These are phyloP conservation scores for Bipolaris sorokiniana DNA, from an alignment of 2,329 filamentous ascomycete genomes.

Conservation along the genomic window DNA sequence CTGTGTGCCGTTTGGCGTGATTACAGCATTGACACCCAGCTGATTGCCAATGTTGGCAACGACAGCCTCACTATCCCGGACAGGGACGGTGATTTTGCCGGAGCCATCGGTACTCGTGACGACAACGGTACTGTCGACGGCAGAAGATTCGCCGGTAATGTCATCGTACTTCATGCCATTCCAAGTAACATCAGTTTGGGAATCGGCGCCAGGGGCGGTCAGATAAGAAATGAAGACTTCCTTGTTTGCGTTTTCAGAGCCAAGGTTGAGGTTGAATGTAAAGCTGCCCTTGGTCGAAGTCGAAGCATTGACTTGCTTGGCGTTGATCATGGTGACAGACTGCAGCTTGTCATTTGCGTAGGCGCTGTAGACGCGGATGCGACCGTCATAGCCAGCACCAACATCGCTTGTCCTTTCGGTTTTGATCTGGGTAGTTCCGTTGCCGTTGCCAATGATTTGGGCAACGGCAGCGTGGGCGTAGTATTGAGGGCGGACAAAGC, in stretches of 20 bases:
- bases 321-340: slow-evolving; percentile 57
- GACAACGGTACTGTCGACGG: slow-evolving; percentile 42
- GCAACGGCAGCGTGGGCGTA: slow-evolving; percentile 60
- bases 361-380: slow-evolving; percentile 53
- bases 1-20: slow-evolving; percentile 35
- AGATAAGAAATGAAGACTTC: slow-evolving; percentile 57
- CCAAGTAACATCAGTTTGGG: slow-evolving; percentile 53
- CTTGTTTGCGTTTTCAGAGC: slow-evolving; percentile 49
- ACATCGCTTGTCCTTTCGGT: slow-evolving; percentile 39
- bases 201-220: slow-evolving; percentile 55
- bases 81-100: slow-evolving; percentile 35
- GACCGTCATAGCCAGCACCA: slow-evolving; percentile 49
- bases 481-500: slow-evolving; percentile 58
- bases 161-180: slow-evolving; percentile 56
- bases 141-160: slow-evolving; percentile 50
- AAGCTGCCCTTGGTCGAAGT: slow-evolving; percentile 47
- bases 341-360: slow-evolving; percentile 54
- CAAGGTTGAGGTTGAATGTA: slow-evolving; percentile 52
- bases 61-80: slow-evolving; percentile 56
- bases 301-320: slow-evolving; percentile 52
- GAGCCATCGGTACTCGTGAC: slow-evolving; percentile 34
- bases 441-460: slow-evolving; percentile 56
- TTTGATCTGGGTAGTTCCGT: slow-evolving; percentile 55
- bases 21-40: slow-evolving; percentile 43
- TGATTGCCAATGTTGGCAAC: slow-evolving; percentile 54